Base-by-base conservation (phyloP, 208 protist genomes). In the Strigomonas culicis region DNA sequence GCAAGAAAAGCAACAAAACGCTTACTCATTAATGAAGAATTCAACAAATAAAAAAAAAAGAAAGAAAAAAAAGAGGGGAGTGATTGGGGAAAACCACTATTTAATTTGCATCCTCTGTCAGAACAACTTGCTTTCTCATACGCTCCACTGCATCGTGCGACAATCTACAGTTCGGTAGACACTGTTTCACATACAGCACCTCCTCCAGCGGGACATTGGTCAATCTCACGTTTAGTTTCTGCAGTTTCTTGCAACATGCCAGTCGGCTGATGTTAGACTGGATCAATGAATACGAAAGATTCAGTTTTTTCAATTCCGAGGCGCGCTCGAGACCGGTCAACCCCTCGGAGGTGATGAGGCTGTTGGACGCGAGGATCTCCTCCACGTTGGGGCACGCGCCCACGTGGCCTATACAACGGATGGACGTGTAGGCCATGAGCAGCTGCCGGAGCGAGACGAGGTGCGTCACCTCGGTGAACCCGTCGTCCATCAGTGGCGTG, bases 201-300 rank as follows among this genome's bases (percentile, higher is more conserved):
- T 81, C 70, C 59, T 75, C 52, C 10, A 22, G 41, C 0, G 67
- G 34, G 2, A 68, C 66, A 17, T 66, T 21, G 1, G 70, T 81
- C 30, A 65, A 71, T 58, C 69, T 70, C 51, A 74, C 55, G 43
- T 81, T 74, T 17, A 77, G 51, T 53, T 71, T 77, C 30, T 68
- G 55, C 27, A 81, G 50, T 17, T 44, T 21, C 10, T 51, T 57
- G 59, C 62, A 72, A 4, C 22, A 39, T 0, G 50, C 56, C 4
- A 77, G 57, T 17, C 51, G 17, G 3, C 15, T 19, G 15, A 71
- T 66, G 21, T 56, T 46, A 15, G 25, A 36, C 6, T 53, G 49
- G 32, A 81, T 46, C 52, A 64, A 61, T 13, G 75, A 72, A 67
- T 71, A 74, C 2, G 67, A 63, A 13, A 77, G 66, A 51, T 74